Evolutionary conservation across 306 rosid genomes (phyloP).

Genomic region (Styphnolobium japonicum): DNA sequence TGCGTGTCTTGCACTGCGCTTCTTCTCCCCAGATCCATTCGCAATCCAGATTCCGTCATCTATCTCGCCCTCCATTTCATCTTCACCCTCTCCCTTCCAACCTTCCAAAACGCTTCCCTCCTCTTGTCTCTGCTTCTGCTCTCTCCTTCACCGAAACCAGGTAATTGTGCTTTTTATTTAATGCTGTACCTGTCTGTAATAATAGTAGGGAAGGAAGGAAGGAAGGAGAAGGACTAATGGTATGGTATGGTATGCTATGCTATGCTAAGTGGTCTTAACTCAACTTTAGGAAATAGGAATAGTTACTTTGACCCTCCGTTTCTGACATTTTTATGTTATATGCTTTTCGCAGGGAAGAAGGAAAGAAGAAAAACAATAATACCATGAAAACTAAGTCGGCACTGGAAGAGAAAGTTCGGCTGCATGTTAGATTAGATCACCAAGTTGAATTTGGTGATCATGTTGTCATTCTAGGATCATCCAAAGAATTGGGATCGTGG

Average conservation of each 20-base stretch:
- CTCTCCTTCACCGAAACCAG: slow-evolving; percentile 23
- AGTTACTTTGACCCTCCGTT: no score
- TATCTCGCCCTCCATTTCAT: not conserved
- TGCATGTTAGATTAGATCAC: slow-evolving; percentile 62
- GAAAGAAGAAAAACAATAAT: slow-evolving; percentile 13
- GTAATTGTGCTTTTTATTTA: no score
- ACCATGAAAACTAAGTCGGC: slow-evolving; percentile 26
- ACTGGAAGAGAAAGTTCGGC: slow-evolving; percentile 39
- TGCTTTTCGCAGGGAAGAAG: slow-evolving; percentile 45
- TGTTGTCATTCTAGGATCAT: slow-evolving; percentile 71
- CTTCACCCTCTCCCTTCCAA: not conserved
- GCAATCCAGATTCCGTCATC: slow-evolving; percentile 25
- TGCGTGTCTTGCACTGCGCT: slow-evolving; percentile 35
- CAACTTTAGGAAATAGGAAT: no score
- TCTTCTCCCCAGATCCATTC: not conserved
- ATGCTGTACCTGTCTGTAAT: no score
- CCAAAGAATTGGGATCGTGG: slow-evolving; percentile 81
- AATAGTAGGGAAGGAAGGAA: no score
- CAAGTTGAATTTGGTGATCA: slow-evolving; percentile 86
- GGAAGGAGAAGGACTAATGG: no score
- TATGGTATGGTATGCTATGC: no score
- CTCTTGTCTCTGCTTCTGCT: slow-evolving; percentile 20
- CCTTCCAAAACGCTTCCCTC: not conserved
- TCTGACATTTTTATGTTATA: no score
- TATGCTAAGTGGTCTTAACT: no score